Evolutionary conservation across 192 early-diverging fungal species (phyloP).

Genomic region (Rhizophagus prolifer): DNA sequence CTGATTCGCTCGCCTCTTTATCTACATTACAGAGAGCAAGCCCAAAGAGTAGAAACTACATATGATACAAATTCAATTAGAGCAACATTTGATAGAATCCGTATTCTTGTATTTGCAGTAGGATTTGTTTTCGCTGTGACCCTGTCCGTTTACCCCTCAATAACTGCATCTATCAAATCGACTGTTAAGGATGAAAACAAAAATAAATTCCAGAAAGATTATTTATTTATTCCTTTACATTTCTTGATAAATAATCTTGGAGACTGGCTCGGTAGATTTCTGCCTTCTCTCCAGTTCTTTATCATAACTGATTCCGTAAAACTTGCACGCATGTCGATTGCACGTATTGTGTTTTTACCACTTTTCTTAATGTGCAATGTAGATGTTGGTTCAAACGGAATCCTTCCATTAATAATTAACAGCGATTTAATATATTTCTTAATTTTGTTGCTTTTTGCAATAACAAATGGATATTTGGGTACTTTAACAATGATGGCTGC

Average conservation of each 20-base stretch:
- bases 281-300: constrained; percentile 50
- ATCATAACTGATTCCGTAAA: constrained; percentile 46
- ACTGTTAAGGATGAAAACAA: constrained; percentile 32
- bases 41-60: constrained; percentile 18
- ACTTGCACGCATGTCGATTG: constrained; percentile 47
- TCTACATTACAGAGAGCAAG: constrained; percentile 35
- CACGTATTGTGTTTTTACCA: constrained; percentile 61
- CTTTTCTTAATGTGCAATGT: constrained; percentile 70
- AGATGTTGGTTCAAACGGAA: constrained; percentile 38
- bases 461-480: constrained; percentile 67
- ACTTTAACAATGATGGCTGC: constrained; percentile 65
- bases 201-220: constrained; percentile 46
- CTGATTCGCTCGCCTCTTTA: constrained; percentile 45
- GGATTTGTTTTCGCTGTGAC: constrained; percentile 66
- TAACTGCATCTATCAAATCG: constrained; percentile 63
- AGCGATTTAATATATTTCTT: constrained; percentile 52
- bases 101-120: constrained; percentile 48
- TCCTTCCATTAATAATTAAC: constrained; percentile 43
- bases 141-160: constrained; percentile 69
- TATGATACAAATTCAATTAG: constrained; percentile 22
- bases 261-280: constrained; percentile 66
- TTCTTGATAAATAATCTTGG: constrained; percentile 73
- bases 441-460: constrained; percentile 58
- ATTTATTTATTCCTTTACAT: constrained; percentile 68
- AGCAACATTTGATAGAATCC: constrained; percentile 28